Conservation (phyloP, 1,284 basidiomycete genomes). For the Ustilago cynodontis region DNA sequence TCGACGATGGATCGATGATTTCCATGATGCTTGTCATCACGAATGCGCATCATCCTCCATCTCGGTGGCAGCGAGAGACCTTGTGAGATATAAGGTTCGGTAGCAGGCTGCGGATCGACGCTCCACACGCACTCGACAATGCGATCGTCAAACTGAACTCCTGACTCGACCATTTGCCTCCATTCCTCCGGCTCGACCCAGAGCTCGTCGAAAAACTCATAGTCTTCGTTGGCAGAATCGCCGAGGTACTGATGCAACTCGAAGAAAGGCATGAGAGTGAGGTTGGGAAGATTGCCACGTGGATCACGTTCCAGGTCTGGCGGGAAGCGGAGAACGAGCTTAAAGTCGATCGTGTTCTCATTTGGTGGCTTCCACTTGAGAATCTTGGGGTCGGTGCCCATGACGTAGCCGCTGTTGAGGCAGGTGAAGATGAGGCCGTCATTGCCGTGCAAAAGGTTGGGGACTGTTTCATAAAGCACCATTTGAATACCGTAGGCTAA, state of each 20-base stretch:
- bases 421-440: slow-evolving; percentile 98
- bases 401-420: slow-evolving; percentile 83
- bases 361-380: slow-evolving; percentile 97
- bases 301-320: slow-evolving; percentile 71
- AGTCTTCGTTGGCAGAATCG: slow-evolving; percentile 69
- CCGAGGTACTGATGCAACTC: slow-evolving; percentile 79
- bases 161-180: slow-evolving; percentile 87
- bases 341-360: slow-evolving; percentile 98
- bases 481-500: slow-evolving; percentile 88
- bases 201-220: slow-evolving; percentile 89
- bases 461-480: slow-evolving; percentile 86
- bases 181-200: slow-evolving; percentile 90
- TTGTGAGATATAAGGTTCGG: slow-evolving; percentile 36
- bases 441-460: slow-evolving; percentile 89
- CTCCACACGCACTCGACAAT: slow-evolving; percentile 92
- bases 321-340: slow-evolving; percentile 91
- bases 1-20: slow-evolving; percentile 65
- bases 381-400: slow-evolving; percentile 92
- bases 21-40: slow-evolving; percentile 67
- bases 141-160: slow-evolving; percentile 90
- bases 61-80: slow-evolving; percentile 47
- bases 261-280: slow-evolving; percentile 86
- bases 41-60: slow-evolving; percentile 66
- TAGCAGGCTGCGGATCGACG: slow-evolving; percentile 72
- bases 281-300: slow-evolving; percentile 76